phyloP scores from a whole-genome alignment of 768 basidiomycete genomes.

The Tricholoma sp. region DNA sequence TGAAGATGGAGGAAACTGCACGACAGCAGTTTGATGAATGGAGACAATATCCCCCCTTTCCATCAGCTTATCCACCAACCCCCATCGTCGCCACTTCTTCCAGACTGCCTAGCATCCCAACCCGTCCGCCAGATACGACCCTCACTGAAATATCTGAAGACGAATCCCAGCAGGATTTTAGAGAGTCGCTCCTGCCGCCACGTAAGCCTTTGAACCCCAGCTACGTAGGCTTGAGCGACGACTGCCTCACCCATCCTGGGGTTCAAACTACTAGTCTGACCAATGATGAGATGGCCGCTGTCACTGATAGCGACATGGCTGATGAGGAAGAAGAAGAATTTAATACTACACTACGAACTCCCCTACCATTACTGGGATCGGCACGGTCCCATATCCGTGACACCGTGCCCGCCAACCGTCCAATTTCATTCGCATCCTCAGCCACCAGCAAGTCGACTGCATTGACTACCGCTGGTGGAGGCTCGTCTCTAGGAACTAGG shows the following conservation, averaged over 20 bases:
- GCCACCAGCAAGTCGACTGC: conserved; percentile 27
- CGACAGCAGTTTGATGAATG: conserved; percentile 49
- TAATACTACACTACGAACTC: conserved; percentile 63
- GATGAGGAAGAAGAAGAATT: conserved; percentile 60
- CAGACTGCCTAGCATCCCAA: conserved; percentile 16
- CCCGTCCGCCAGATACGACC: conserved; percentile 12
- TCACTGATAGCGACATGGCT: conserved; percentile 22
- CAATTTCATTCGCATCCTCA: conserved; percentile 13
- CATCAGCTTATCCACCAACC: conserved; percentile 73
- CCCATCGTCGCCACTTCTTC: conserved; percentile 40
- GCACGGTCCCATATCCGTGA: conserved; percentile 9
- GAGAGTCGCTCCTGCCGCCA: conserved; percentile 59
- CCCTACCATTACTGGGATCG: conserved; percentile 26
- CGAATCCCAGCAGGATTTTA: conserved; percentile 54
- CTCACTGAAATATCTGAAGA: conserved; percentile 37
- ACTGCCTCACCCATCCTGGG: conserved; percentile 29
- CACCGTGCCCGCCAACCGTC: conserved; percentile 8
- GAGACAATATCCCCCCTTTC: conserved; percentile 69
- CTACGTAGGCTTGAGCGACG: conserved; percentile 63
- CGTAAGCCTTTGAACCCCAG: conserved; percentile 56
- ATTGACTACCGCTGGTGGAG: conserved; percentile 34
- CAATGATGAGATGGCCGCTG: conserved; percentile 22
- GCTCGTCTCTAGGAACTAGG: conserved; percentile 32
- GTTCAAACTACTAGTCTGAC: conserved; percentile 25
- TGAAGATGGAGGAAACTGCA: conserved; percentile 5